Base-by-base conservation (phyloP, 2,329 filamentous ascomycete genomes). In the Penicillium sp. region DNA sequence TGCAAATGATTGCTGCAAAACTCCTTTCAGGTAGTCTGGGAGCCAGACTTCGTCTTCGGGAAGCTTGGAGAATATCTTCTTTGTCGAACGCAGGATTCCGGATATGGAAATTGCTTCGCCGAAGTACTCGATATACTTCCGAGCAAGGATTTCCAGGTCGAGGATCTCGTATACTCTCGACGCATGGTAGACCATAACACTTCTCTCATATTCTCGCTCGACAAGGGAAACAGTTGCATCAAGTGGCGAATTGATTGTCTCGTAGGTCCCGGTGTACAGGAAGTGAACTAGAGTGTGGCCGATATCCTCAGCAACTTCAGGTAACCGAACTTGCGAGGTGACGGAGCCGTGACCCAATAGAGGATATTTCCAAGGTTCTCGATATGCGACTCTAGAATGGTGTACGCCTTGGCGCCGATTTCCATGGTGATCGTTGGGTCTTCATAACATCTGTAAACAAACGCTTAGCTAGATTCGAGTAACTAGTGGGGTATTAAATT, bases 291-390 rank as follows among this genome's bases (percentile, higher is more conserved):
- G 40, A 6, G 60, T 61, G 34, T 63, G 54, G 7, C 58, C 54
- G 14, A 40, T 32, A 46, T 58, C 58, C 21, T 57, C 58, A 29
- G 61, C 13, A 75, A 62, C 55, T 69, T 72, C 29, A 1, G 34
- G 24, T 7, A 50, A 32, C 34, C 5, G 6, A 34, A 54, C 49
- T n/a, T 29, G 10, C 42, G 42, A 14, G 36, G 8, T 4, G 7
- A 1, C 21, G 21, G 40, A 6, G 5, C 13, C 27, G 5, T 14
- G 8, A 3, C 18, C 16, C 22, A 54, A 14, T 34, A 24, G 41
- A 14, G 52, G 41, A 32, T n/a, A 45, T 29, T 50, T 16, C n/a
- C n/a, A n/a, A n/a, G n/a, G n/a, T n/a, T n/a, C 3, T 14, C 2
- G 38, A 51, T 14, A 41, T 18, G 40, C 22, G 11, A 14, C 27